These are phyloP conservation scores for Triadica sebifera DNA, from an alignment of 345 rosid genomes.

Conservation along the genomic window DNA sequence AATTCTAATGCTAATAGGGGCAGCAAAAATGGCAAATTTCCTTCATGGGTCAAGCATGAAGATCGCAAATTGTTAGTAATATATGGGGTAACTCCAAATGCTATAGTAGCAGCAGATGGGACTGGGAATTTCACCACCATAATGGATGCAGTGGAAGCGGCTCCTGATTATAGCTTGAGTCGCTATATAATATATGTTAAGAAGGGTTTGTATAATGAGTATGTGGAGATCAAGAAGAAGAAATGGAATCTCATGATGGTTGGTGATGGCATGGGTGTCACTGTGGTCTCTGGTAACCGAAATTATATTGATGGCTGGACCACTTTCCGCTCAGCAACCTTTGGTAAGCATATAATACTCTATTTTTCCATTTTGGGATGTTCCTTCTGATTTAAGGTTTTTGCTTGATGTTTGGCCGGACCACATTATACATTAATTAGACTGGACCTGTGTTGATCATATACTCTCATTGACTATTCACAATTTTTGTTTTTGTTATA, in stretches of 20 bases:
- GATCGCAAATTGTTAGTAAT: too few species aligned
- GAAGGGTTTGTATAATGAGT: slow-evolving; percentile 36
- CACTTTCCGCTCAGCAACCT: slow-evolving; percentile 35
- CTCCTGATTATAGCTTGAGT: slow-evolving; percentile 17
- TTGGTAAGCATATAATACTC: slow-evolving; percentile 22
- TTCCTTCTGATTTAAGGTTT: background rate
- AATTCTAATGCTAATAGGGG: slow-evolving; percentile 16
- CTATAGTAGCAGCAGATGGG: slow-evolving; percentile 25
- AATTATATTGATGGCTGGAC: slow-evolving; percentile 35
- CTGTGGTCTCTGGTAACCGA: slow-evolving; percentile 39
- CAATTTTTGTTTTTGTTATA: too few species aligned
- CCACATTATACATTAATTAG: background rate
- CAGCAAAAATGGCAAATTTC: too few species aligned
- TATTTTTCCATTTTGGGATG: too few species aligned
- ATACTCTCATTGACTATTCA: background rate
- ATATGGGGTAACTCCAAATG: too few species aligned
- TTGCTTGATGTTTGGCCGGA: too few species aligned
- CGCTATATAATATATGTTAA: slow-evolving; percentile 23
- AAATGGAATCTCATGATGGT: slow-evolving; percentile 36
- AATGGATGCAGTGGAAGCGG: slow-evolving; percentile 26
- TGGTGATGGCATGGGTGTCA: slow-evolving; percentile 39
- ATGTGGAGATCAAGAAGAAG: slow-evolving; percentile 32
- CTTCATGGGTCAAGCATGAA: too few species aligned
- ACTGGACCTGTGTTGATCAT: too few species aligned
- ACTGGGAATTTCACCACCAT: slow-evolving; percentile 24